A percentile compares a stretch with the other conserved stretches of the same genome.
These are phyloP conservation scores for Oryza nivara DNA, from an alignment of 176 grass and related monocot genomes.

Conservation along the genomic window DNA sequence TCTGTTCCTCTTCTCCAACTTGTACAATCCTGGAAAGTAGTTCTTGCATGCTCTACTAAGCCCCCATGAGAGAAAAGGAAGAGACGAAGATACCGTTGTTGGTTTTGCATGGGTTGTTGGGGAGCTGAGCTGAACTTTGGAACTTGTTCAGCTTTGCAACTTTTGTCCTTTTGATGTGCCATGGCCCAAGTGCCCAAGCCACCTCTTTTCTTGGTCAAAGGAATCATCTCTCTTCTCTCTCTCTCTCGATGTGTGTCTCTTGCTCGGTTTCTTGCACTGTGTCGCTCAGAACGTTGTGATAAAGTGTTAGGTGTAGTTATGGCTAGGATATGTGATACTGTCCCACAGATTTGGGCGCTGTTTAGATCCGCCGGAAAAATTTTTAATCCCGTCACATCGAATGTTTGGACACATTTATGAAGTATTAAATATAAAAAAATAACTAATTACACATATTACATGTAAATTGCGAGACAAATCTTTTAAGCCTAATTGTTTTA, in stretches of 20 bases:
- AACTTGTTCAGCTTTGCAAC: slow-evolving; percentile 13
- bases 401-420: too few species aligned
- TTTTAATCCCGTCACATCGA: too few species aligned
- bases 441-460: too few species aligned
- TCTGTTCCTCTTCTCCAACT: background rate
- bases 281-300: background rate
- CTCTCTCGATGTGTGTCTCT: background rate
- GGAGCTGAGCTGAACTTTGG: background rate
- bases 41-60: background rate
- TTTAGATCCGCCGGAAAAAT: too few species aligned
- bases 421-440: too few species aligned
- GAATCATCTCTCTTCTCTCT: background rate
- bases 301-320: background rate
- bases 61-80: background rate
- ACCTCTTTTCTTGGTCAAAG: slow-evolving; percentile 25
- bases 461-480: too few species aligned
- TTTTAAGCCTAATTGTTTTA: too few species aligned
- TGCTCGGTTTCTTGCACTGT: background rate
- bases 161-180: slow-evolving; percentile 19
- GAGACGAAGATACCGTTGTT: background rate
- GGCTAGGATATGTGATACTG: background rate
- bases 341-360: background rate
- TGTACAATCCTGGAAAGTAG: background rate
- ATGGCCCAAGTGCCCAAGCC: background rate
- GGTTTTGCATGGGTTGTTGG: slow-evolving; percentile 1